Percentiles rank a stretch among this genome's conserved stretches.
phyloP scores from a whole-genome alignment of 2,329 filamentous ascomycete genomes.

The Calonectria montana region DNA sequence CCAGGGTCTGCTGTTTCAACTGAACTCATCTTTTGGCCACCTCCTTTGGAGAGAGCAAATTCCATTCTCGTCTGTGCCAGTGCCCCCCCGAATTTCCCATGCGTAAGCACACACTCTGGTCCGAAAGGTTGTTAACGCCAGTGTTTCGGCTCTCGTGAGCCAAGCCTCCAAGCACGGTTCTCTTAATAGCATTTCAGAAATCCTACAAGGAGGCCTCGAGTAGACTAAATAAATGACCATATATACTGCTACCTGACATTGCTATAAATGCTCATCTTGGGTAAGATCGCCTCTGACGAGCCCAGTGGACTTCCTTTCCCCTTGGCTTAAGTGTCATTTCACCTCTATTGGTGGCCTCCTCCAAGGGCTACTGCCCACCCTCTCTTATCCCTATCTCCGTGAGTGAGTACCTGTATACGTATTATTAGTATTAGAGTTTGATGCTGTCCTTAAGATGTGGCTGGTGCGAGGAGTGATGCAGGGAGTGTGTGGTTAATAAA shows the following conservation, averaged over 20 bases:
- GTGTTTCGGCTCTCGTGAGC: slow-evolving; percentile 29
- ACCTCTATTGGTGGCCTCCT: slow-evolving; percentile 10
- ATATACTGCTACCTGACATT: background rate
- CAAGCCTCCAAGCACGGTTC: slow-evolving; percentile 16
- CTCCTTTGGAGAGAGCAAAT: background rate
- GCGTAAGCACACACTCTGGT: background rate
- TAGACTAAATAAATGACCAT: background rate
- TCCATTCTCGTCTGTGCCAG: background rate
- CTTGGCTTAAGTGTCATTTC: slow-evolving; percentile 6
- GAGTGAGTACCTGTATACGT: background rate
- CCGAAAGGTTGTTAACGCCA: slow-evolving; percentile 21
- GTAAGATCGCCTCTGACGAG: background rate
- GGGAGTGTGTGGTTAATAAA: background rate
- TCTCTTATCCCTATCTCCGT: background rate
- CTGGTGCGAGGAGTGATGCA: slow-evolving; percentile 4
- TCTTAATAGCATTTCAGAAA: slow-evolving; percentile 6
- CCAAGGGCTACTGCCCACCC: background rate
- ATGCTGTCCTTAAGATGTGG: background rate
- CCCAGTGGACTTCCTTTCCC: background rate
- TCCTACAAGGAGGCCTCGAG: slow-evolving; percentile 18
- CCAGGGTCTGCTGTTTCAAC: slow-evolving; percentile 19
- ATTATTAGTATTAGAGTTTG: background rate
- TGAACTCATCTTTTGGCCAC: background rate
- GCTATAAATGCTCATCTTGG: slow-evolving; percentile 2
- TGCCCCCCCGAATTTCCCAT: background rate